Conservation (phyloP, 805 yeast genomes). For the Ogataea philodendri region DNA sequence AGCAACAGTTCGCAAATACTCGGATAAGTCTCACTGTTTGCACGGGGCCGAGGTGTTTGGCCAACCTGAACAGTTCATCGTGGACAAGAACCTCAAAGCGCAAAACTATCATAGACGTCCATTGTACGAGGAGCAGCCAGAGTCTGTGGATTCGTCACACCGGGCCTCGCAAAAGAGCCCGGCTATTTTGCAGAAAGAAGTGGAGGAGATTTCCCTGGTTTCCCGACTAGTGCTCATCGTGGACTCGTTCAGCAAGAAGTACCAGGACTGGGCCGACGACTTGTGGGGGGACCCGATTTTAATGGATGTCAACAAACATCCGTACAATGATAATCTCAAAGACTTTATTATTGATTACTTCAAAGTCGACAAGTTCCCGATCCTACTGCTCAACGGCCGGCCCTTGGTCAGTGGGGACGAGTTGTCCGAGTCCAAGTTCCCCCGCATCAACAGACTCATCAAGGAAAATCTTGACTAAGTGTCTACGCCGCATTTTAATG, state of each 20-base stretch:
- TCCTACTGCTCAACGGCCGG: conserved; percentile 10
- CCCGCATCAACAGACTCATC: conserved; percentile 5
- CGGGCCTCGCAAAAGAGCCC: background rate
- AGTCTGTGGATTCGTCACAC: background rate
- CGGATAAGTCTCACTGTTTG: background rate
- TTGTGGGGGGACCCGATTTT: conserved; percentile 11
- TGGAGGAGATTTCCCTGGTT: conserved; percentile 5
- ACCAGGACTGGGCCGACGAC: conserved; percentile 1
- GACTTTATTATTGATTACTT: conserved; percentile 6
- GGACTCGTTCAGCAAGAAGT: conserved; percentile 1
- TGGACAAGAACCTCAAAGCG: background rate
- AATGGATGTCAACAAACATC: conserved; percentile 12
- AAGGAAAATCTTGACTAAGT: conserved; percentile 4
- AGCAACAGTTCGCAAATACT: background rate
- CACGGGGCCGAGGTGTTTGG: background rate
- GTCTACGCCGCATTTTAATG: too few species aligned
- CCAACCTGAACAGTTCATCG: conserved; percentile 2
- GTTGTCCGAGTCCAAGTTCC: conserved; percentile 1
- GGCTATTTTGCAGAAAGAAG: conserved; percentile 6
- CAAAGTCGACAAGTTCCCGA: conserved; percentile 13
- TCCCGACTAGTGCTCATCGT: conserved; percentile 14
- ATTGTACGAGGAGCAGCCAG: too few species aligned
- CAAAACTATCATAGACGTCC: too few species aligned
- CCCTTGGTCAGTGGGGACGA: conserved; percentile 8
- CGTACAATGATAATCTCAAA: conserved; percentile 2